Conservation (phyloP, 768 basidiomycete genomes). For the Hypholoma sublateritium region DNA sequence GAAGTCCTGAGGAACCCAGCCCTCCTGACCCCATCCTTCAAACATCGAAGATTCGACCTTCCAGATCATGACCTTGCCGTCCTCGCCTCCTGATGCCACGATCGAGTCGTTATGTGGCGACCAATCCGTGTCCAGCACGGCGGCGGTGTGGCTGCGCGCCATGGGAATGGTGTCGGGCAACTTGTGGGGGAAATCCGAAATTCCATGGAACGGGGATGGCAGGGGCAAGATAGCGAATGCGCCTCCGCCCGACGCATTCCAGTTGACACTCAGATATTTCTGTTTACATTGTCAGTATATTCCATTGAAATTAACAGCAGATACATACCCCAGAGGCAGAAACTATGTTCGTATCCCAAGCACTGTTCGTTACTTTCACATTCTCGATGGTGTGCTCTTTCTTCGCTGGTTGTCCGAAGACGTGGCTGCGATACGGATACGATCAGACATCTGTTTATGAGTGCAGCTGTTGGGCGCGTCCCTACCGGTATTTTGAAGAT, state of each 20-base stretch:
- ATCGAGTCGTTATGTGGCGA: conserved; percentile 90
- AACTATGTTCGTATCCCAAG: conserved; percentile 96
- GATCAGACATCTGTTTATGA: conserved; percentile 13
- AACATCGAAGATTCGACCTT: conserved; percentile 70
- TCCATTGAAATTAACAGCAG: conserved; percentile 1
- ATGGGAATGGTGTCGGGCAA: conserved; percentile 92
- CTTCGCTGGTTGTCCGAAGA: conserved; percentile 87
- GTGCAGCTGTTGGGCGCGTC: conserved; percentile 8
- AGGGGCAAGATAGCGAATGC: conserved; percentile 94
- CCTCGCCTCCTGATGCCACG: conserved; percentile 91
- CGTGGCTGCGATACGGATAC: conserved; percentile 57
- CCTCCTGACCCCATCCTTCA: conserved; percentile 82
- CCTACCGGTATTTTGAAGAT: conserved; percentile 83
- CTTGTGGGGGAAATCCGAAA: conserved; percentile 64
- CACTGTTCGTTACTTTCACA: conserved; percentile 82
- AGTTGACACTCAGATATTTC: conserved; percentile 91
- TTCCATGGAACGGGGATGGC: conserved; percentile 64
- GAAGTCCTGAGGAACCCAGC: conserved; percentile 81
- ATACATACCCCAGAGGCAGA: conserved; percentile 76
- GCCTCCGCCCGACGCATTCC: conserved; percentile 90
- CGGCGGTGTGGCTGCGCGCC: conserved; percentile 80
- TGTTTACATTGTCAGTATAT: conserved; percentile 23
- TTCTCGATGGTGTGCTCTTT: conserved; percentile 83
- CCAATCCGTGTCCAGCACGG: conserved; percentile 96
- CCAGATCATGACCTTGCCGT: conserved; percentile 93